Conservation (phyloP, 768 basidiomycete genomes). For the Hericium alpestre region DNA sequence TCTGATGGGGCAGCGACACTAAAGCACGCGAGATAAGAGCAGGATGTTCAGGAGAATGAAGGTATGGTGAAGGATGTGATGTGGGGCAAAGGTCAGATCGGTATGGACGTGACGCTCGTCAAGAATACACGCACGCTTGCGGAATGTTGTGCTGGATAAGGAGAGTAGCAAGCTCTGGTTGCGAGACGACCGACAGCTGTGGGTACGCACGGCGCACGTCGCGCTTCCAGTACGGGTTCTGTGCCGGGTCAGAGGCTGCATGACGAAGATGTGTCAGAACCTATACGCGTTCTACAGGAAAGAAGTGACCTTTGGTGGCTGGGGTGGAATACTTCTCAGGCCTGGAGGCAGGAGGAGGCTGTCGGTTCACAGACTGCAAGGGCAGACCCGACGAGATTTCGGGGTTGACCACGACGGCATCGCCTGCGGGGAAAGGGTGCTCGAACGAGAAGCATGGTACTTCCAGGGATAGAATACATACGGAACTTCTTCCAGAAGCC, state of each 20-base stretch:
- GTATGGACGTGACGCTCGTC: not conserved
- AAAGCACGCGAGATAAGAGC: constrained; percentile 1
- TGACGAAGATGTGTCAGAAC: constrained; percentile 9
- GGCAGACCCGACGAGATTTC: constrained; percentile 89
- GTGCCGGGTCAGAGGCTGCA: constrained; percentile 72
- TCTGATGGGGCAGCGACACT: constrained; percentile 42
- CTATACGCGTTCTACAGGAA: not conserved
- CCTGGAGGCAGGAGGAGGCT: constrained; percentile 81
- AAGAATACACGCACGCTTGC: constrained; percentile 45
- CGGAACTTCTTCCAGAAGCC: constrained; percentile 98
- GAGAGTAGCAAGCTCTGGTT: constrained; percentile 68
- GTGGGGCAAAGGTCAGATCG: not conserved
- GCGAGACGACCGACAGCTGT: constrained; percentile 82
- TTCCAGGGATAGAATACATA: constrained; percentile 27
- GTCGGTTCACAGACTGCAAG: constrained; percentile 58
- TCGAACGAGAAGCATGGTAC: not conserved
- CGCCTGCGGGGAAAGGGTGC: constrained; percentile 38
- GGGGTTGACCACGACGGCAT: constrained; percentile 75
- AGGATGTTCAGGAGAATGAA: not conserved
- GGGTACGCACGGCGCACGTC: constrained; percentile 89
- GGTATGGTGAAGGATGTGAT: not conserved
- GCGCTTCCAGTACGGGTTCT: constrained; percentile 94
- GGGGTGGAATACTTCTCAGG: constrained; percentile 82
- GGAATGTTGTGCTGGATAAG: constrained; percentile 69
- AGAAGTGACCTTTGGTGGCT: constrained; percentile 65